Base-by-base conservation (phyloP, 345 rosid species). In the Eucalyptus pumila region DNA sequence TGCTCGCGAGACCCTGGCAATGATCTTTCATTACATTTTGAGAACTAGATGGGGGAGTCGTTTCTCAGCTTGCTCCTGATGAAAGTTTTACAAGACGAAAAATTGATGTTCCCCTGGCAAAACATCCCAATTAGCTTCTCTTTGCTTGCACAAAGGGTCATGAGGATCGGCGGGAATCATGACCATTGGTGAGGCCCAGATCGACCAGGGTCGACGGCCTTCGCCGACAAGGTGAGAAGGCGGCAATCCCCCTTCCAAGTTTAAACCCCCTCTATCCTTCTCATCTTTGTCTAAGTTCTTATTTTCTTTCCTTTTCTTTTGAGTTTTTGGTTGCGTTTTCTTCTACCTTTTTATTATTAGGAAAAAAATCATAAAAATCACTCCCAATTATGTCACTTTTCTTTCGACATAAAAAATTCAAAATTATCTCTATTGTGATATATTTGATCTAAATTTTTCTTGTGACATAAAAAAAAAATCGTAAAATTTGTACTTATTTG, bases 141-240 rank as follows among this genome's bases (percentile, higher is more conserved):
- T 16, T 16, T 69, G 12, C 42, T 5, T 7, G 19, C 76, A n/a
- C 6, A 0, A 9, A n/a, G 11, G 40, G 21, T 6, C 6, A 2
- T 2, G 26, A 69, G 6, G 11, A 16, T 23, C 13, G 0, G 26
- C 2, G 14, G 9, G 44, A n/a, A 15, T 67, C 76, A 8, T 6
- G 1, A 69, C 14, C 11, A 34, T 12, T 69, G 2, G 24, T 3
- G 44, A 69, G 44, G 44, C 44, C 44, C 21, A 32, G 1, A 15
- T n/a, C 23, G 23, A 1, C 12, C 2, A 67, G 80, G 42, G 11
- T 16, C 12, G 24, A 16, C 24, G 0, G 1, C 42, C 12, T 19
- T 32, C 7, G 11, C 80, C 6, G 2, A 4, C 2, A 9, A 0
- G 24, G 7, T 21, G 44, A 11, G 44, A 40, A 34, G 3, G 44